phyloP scores from a whole-genome alignment of 371 early-diverging fungal species.

The Polyrhizophydium stewartii region DNA sequence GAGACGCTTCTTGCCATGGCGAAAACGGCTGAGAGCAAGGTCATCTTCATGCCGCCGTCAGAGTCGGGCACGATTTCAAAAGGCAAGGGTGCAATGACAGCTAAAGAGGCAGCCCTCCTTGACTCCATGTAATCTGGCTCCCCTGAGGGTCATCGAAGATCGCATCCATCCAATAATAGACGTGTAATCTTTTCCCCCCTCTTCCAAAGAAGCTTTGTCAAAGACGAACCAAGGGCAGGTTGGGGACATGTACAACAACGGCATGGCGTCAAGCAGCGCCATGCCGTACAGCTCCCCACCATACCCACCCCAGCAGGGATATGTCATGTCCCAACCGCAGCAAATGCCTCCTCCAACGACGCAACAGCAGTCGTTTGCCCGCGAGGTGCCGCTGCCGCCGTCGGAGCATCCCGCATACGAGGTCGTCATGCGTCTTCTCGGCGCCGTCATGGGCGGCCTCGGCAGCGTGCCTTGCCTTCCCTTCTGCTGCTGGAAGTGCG shows the following conservation, averaged over 20 bases:
- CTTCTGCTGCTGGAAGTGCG: constrained; percentile 45
- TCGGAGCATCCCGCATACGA: constrained; percentile 9
- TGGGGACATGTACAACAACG: too few relatives aligned
- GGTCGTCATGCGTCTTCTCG: constrained; percentile 30
- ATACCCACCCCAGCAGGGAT: too few relatives aligned
- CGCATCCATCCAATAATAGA: too few relatives aligned
- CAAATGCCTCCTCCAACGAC: too few relatives aligned
- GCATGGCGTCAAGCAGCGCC: too few relatives aligned
- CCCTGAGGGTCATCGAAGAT: too few relatives aligned
- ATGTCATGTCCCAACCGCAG: too few relatives aligned
- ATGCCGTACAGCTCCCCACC: too few relatives aligned
- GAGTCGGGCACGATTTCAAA: not conserved
- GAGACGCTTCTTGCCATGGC: constrained; percentile 78
- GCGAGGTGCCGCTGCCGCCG: constrained; percentile 3
- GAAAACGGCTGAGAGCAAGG: constrained; percentile 56
- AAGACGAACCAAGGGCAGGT: too few relatives aligned
- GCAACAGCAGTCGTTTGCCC: constrained; percentile 5
- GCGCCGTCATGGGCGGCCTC: constrained; percentile 37
- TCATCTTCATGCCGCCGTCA: constrained; percentile 60
- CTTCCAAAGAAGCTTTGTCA: too few relatives aligned
- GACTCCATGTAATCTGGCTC: not conserved
- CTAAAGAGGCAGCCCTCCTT: not conserved
- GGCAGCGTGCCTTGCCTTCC: constrained; percentile 44
- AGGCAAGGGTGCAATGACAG: not conserved
- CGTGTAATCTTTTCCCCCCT: too few relatives aligned